Percentiles rank a stretch among this genome's conserved stretches.
Conservation (phyloP, 257 asterid genomes). For the Solanum chiquidenum region DNA sequence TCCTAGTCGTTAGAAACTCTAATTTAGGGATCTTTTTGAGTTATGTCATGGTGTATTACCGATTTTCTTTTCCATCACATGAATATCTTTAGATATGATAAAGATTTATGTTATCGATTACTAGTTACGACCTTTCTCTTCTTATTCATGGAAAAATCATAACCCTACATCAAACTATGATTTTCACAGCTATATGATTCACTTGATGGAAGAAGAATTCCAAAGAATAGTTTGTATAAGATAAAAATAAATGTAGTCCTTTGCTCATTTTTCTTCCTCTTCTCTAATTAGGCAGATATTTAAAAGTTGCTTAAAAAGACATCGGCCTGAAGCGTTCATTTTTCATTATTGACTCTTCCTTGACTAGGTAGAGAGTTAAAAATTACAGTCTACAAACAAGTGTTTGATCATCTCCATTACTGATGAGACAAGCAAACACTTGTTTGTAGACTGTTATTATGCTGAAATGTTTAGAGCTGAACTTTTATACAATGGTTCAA, state of each 20-base stretch:
- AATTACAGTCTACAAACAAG: no score
- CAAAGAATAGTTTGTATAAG: constrained; percentile 96
- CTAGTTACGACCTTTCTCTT: constrained; percentile 17
- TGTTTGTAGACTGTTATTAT: no score
- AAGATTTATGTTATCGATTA: background rate
- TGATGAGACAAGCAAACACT: no score
- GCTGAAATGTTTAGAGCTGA: no score
- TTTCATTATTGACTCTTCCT: no score
- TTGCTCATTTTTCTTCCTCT: background rate
- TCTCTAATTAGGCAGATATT: background rate
- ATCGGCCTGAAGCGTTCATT: no score
- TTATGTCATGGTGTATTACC: no score
- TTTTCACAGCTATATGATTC: constrained; percentile 81
- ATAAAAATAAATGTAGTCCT: constrained; percentile 17
- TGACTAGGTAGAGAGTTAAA: no score
- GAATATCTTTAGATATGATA: background rate
- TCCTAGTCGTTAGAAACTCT: no score
- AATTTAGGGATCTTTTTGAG: no score
- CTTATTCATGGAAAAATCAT: constrained; percentile 87
- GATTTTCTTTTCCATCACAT: background rate
- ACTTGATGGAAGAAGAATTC: constrained; percentile 51
- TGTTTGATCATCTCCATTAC: no score
- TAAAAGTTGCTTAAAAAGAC: background rate
- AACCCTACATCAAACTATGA: constrained; percentile 88
- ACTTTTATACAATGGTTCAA: no score